These are phyloP conservation scores for Podila epicladia DNA, from an alignment of 192 early-diverging fungal genomes.

Conservation along the genomic window DNA sequence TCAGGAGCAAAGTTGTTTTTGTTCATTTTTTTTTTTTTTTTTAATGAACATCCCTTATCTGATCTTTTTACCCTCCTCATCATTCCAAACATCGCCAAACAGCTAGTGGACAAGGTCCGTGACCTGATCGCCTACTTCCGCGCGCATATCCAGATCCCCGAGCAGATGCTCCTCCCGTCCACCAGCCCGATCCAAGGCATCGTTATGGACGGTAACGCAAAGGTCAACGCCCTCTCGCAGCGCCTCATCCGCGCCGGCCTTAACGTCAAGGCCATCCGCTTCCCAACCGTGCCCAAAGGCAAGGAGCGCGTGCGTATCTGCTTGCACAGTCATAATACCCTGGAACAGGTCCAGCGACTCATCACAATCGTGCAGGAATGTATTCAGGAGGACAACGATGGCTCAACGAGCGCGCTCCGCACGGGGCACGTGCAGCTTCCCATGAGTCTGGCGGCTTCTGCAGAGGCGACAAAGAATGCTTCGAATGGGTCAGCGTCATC, in stretches of 20 bases:
- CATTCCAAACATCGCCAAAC: background rate
- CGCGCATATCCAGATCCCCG: conserved; percentile 53
- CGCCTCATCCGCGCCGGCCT: conserved; percentile 61
- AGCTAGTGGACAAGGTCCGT: conserved; percentile 45
- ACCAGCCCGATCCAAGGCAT: conserved; percentile 82
- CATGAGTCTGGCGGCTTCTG: no score
- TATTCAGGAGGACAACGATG: conserved; percentile 1
- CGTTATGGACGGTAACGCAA: conserved; percentile 68
- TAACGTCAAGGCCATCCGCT: conserved; percentile 81
- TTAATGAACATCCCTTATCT: conserved; percentile 1
- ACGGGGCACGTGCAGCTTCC: no score
- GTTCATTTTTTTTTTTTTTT: conserved; percentile 1
- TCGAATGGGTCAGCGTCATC: no score
- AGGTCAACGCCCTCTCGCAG: conserved; percentile 25
- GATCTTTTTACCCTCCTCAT: conserved; percentile 50
- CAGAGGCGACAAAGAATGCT: no score
- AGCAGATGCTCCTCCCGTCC: conserved; percentile 68
- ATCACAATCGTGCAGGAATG: conserved; percentile 32
- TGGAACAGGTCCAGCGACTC: conserved; percentile 59
- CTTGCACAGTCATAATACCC: conserved; percentile 80
- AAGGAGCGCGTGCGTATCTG: conserved; percentile 87
- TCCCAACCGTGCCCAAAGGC: conserved; percentile 82
- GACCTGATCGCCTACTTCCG: conserved; percentile 64
- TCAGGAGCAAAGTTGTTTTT: no score
- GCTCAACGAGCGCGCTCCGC: no score